Base-by-base conservation (phyloP, 306 rosid genomes). In the Calophaca sinica region DNA sequence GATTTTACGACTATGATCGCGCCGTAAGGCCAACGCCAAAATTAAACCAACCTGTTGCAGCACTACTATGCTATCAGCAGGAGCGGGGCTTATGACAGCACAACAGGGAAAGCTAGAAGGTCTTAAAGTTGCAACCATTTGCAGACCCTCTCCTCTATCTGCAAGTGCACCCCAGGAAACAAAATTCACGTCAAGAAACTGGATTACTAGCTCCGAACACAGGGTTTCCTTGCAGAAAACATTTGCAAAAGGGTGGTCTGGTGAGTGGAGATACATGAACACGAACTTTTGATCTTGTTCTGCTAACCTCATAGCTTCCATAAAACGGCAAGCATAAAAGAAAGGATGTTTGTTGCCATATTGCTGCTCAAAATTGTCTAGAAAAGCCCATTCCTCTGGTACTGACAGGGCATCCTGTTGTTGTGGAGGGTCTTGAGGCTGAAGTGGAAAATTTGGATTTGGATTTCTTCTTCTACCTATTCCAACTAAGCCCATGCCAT, bases 221-320 rank as follows among this genome's bases (percentile, higher is more conserved):
- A 89, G 63, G 2, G 97, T 88, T 31, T 82, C 93, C 74, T 76
- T 84, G 61, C 98, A 89, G 84, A 91, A 91, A 9, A 68, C 71
- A 14, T 75, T 80, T 3, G 92, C 81, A 63, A 85, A 89, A 51
- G 92, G 93, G 83, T 86, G 89, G 42, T 91, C 89, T 3, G 86
- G 91, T 2, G 93, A 89, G 70, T 93, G 98, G 1, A 93, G 88
- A 70, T 89, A 90, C 87, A 93, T 9, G 85, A 93, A 93, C 82
- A 89, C 35, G 62, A 93, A 88, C 84, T 91, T 91, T 5, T 83
- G 71, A 31, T 91, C 93, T 33, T 84, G 78, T 63, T 85, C 85
- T 50, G 98, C 93, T 49, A 93, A 51, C 84, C 84, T 90, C 42
- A 84, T 42, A 4, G 87, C 87, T 70, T 90, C 90, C 39, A 1